Evolutionary conservation across 2,329 filamentous ascomycete genomes (phyloP).

Genomic region (Mariannaea sp.): DNA sequence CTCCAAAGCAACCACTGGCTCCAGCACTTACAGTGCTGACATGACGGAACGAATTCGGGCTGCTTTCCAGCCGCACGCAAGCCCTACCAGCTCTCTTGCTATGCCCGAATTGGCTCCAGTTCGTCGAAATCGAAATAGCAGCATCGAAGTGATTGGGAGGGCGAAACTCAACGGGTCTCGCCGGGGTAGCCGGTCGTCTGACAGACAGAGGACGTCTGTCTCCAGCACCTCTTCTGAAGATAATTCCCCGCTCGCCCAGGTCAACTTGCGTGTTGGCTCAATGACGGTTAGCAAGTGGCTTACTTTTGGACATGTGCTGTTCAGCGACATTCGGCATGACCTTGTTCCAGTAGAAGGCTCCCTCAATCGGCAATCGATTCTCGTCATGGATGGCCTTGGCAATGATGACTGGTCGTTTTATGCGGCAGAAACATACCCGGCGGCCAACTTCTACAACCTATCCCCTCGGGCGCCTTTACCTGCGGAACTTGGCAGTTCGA

Average conservation of each 20-base stretch:
- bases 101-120: constrained; percentile 47
- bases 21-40: constrained; percentile 60
- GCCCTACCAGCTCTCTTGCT: constrained; percentile 50
- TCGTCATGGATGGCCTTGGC: constrained; percentile 83
- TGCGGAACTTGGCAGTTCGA: constrained; percentile 48
- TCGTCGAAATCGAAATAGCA: constrained; percentile 31
- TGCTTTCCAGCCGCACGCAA: constrained; percentile 50
- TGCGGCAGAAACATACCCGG: constrained; percentile 77
- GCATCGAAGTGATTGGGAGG: constrained; percentile 7
- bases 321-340: constrained; percentile 78
- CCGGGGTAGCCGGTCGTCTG: constrained; percentile 40
- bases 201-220: constrained; percentile 47
- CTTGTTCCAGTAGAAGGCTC: constrained; percentile 52
- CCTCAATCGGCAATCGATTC: constrained; percentile 61
- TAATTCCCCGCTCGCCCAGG: constrained; percentile 68
- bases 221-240: constrained; percentile 58
- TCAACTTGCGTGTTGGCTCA: constrained; percentile 78
- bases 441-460: constrained; percentile 77
- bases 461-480: constrained; percentile 61
- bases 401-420: constrained; percentile 90
- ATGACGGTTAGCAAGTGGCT: constrained; percentile 90
- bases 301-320: constrained; percentile 81
- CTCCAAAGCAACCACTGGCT: constrained; percentile 47
- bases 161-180: constrained; percentile 40
- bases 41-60: constrained; percentile 58